Percentiles rank a stretch among this genome's conserved stretches.
phyloP scores from a whole-genome alignment of 148 eudicot genomes.

The Rhododendron vialii region DNA sequence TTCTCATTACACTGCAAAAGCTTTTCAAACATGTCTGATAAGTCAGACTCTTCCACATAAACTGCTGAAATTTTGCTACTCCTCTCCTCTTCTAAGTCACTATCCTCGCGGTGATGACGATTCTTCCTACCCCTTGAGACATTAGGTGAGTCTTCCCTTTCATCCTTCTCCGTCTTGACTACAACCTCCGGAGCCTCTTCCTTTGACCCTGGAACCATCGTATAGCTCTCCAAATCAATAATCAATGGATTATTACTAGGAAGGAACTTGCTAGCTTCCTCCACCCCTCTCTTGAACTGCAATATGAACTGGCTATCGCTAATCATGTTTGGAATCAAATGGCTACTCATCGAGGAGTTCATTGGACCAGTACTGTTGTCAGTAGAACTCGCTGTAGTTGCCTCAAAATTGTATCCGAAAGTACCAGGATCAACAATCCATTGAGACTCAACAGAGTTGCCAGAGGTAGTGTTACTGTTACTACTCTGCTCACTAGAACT shows the following conservation, averaged over 20 bases:
- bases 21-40: slow-evolving; percentile 59
- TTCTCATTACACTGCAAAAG: slow-evolving; percentile 38
- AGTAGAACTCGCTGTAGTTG: slow-evolving; percentile 18
- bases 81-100: slow-evolving; percentile 39
- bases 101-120: slow-evolving; percentile 33
- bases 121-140: slow-evolving; percentile 44
- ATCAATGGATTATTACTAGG: slow-evolving; percentile 25
- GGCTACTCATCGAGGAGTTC: slow-evolving; percentile 15
- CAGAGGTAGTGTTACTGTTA: slow-evolving; percentile 26
- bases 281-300: slow-evolving; percentile 49
- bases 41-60: slow-evolving; percentile 39
- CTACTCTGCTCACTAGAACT: slow-evolving; percentile 34
- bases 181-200: slow-evolving; percentile 9
- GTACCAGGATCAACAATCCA: slow-evolving; percentile 33
- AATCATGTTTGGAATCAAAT: slow-evolving; percentile 20
- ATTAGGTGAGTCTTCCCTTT: slow-evolving; percentile 18
- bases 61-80: slow-evolving; percentile 37
- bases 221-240: slow-evolving; percentile 30
- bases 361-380: slow-evolving; percentile 1
- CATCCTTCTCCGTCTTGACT: slow-evolving; percentile 29
- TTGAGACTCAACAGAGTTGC: slow-evolving; percentile 29
- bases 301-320: slow-evolving; percentile 33
- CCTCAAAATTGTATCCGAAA: slow-evolving; percentile 20
- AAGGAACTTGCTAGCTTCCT: slow-evolving; percentile 52
- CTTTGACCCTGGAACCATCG: slow-evolving; percentile 19